Base-by-base conservation (phyloP, 768 basidiomycete species). In the Neoboletus magnificus region DNA sequence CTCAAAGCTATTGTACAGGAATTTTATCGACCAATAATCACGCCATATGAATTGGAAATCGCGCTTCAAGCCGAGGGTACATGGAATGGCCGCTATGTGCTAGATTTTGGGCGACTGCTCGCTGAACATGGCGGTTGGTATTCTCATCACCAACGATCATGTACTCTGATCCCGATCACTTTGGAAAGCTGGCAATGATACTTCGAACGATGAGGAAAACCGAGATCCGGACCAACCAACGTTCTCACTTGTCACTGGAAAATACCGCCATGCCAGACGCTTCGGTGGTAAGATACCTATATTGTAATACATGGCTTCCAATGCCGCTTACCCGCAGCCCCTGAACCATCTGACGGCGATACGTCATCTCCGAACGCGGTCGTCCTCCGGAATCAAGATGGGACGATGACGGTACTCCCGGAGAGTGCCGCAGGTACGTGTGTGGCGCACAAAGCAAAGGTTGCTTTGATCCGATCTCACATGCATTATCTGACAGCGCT, bases 21-120 rank as follows among this genome's bases (percentile, higher is more conserved):
- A 11, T 99, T 94, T 68, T 77, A 89, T 30, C 76, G 85, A 23
- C 95, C 96, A 0, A 97, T 99, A 44, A 79, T 99, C 29, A 98
- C 96, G 1, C 97, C 97, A 0, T 96, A 84, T 69, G 97, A 99
- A 67, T 77, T 97, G 18, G 83, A 87, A 60, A 71, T 95, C 3
- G 92, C 94, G 0, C 77, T 98, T 12, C 82, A 83, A 54, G 76
- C 78, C 1, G 82, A 86, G 48, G 82, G 80, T 55, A 82, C 70
- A 43, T 96, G 86, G 92, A 87, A 81, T 3, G 89, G 85, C 7
- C 75, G 75, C 60, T 95, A 96, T 68, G 79, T 92, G 7, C 76
- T 97, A 12, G 86, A 95, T 64, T 89, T 96, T 57, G 81, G 77
- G 8, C 76, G 76, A 52, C 69, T 91, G 2, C 67, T 92, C 1